Conservation (phyloP, 352 stramenopile species). For the Pythium aristosporum region DNA sequence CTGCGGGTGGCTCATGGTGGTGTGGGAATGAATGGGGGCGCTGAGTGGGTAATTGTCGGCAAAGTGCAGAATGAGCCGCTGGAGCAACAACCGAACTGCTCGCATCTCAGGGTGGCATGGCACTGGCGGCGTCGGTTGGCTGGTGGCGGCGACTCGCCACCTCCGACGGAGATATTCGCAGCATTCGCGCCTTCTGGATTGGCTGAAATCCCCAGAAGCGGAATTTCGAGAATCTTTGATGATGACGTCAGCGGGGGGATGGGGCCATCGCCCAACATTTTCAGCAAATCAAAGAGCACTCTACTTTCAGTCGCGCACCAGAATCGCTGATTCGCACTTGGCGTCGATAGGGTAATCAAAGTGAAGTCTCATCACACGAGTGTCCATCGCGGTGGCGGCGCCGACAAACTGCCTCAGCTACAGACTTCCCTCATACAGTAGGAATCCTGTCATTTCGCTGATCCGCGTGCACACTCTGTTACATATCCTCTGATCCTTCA, state of each 20-base stretch:
- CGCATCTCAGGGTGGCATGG: neutral
- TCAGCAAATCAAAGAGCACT: no score
- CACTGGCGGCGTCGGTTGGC: neutral
- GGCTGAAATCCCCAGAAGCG: constrained; percentile 1
- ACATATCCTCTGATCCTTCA: no score
- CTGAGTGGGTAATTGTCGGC: neutral
- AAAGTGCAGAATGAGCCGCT: constrained; percentile 28
- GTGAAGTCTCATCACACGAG: no score
- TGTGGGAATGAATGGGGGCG: constrained; percentile 27
- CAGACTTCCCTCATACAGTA: no score
- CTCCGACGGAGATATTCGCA: neutral
- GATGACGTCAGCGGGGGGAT: constrained; percentile 1
- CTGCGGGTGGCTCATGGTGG: constrained; percentile 50
- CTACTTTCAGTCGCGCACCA: no score
- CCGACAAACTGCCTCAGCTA: no score
- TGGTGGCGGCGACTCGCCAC: neutral
- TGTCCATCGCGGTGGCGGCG: no score
- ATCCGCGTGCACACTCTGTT: no score
- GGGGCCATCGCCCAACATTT: neutral
- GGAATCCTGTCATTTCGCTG: no score
- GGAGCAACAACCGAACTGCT: no score
- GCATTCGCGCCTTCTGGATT: constrained; percentile 2
- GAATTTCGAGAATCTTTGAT: constrained; percentile 12
- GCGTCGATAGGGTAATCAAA: no score
- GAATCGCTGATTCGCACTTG: no score